Evolutionary conservation across 108 stramenopile genomes (phyloP), one percentile per base, ranked within the genome.

Genomic region (Nannochloropsis salina): DNA sequence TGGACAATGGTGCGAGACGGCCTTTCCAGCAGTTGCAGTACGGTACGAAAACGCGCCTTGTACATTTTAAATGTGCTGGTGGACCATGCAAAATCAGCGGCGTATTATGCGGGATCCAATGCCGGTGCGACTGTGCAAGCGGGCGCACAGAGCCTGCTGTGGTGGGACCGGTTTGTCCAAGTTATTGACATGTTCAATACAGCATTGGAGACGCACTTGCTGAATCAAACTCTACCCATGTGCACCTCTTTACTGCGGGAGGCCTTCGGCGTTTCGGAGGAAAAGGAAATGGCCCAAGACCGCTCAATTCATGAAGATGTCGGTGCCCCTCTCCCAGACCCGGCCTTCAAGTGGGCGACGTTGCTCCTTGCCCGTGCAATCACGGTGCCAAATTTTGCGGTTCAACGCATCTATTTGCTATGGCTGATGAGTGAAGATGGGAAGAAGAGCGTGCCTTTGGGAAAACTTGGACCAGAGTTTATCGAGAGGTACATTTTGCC

Each of bases 361-460:
- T 4, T n/a, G 61, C 61, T 74, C n/a, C 61, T 74, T 74, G 61
- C 20, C 5, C 61, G 61, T n/a, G 61, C 61, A 74, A 6, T 74
- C 4, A 74, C 6, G 4, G 61, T 74, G 61, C 15, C 61, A 2
- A 74, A 74, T 74, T 74, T 74, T 3, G 4, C 61, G 20, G 61
- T 74, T n/a, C 61, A 74, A n/a, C 61, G 61, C 61, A 74, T n/a
- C 20, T 74, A 74, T n/a, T 74, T 74, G 6, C 6, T 74, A n/a
- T 74, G 61, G 61, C 61, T 74, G 61, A 74, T 74, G 61, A 74
- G 61, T 74, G 61, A 74, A n/a, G 61, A 74, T 4, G 61, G 61
- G 15, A n/a, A n/a, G 3, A n/a, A 15, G 4, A n/a, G 61, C 61
- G 61, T 74, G 20, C 61, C 61, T n/a, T 74, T 74, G 61, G n/a